Base-by-base conservation (phyloP, 306 rosid genomes). In the Quercus dentata region DNA sequence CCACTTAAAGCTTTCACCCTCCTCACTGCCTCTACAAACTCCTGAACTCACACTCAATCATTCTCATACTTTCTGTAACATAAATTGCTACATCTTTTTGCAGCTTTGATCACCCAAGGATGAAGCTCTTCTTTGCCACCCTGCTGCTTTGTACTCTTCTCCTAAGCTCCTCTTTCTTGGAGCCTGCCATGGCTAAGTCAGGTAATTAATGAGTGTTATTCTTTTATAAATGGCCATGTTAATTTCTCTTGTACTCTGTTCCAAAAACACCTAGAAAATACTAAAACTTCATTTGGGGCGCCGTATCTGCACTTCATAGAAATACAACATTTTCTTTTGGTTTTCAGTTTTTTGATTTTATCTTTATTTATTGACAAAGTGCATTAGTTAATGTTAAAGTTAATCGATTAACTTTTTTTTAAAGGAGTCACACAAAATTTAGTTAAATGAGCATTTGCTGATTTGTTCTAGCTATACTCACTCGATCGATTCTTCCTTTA, bases 131-230 rank as follows among this genome's bases (percentile, higher is more conserved):
- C 76, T 81, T 81, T 38, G 85, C 74, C 46, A 65, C 79, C 6
- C 31, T 87, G 59, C 78, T 89, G 14, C 49, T 87, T 4, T 89
- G 87, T 77, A 85, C 81, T 69, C 88, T 91, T 80, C 89, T 87
- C 54, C 84, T 89, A 13, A 54, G 83, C 87, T 82, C 76, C 79
- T 83, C 84, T 14, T 76, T 85, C 73, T 67, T 87, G 80, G 79
- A 82, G 71, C 80, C 77, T 41, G 79, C 82, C 61, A 80, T 71
- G 52, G 90, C 87, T 7, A 14, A 56, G 7, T 33, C 72, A 35
- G 72, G 72, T 28, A 28, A 12, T 12, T 28, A 63, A 49, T 4
- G 1, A 11, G 35, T 15, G 5, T 28, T 63, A 28, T 63, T 21
- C 14, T 62, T 27, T 62, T 5, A 61, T 41, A 61, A 57, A 10